Base-by-base conservation (phyloP, 805 yeast genomes). In the Lipomyces chichibuensis region DNA sequence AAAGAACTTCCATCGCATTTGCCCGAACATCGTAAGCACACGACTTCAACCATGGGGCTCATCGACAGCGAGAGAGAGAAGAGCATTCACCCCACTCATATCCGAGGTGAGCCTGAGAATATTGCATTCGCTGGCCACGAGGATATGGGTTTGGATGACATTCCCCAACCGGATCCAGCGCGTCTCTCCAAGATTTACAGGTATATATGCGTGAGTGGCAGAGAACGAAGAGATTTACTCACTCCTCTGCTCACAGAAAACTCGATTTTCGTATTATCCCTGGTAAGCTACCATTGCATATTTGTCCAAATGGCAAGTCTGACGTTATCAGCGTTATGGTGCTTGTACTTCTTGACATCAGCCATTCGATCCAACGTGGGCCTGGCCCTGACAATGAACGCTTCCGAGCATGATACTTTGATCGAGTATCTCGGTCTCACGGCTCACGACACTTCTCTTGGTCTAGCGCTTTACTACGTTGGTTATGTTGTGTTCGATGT, bases 401-500 rank as follows among this genome's bases (percentile, higher is more conserved):
- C 91, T 65, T 86, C 93, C 37, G 90, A 90, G 76, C 95, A 86
- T 85, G 69, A 84, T 88, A 65, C 90, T 88, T 74, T 93, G 92
- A 11, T 80, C 89, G 80, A 82, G 82, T 87, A 75, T 82, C 82
- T 56, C 87, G 62, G 63, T 46, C 80, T 90, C 65, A 80, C 83
- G 0, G 25, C 87, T 1, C 85, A 88, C 63, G 85, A 90, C 69
- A 83, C 84, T 0, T 85, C 93, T 2, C 84, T 88, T 1, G 96
- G 96, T 2, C 86, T 90, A 25, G 95, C 97, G 0, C 81, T 91
- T 54, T 88, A 89, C 80, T 90, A 86, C 73, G 96, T 91, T 20
- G 97, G 93, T 4, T 90, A 85, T 76, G 90, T 91, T 71, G 80
- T 91, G 54, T 91, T 91, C 75, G 97, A 91, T 77, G 87, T 91